These are phyloP conservation scores for Ophiognomonia clavigignenti-juglandacearum DNA, from an alignment of 2,329 filamentous ascomycete species.

Conservation along the genomic window DNA sequence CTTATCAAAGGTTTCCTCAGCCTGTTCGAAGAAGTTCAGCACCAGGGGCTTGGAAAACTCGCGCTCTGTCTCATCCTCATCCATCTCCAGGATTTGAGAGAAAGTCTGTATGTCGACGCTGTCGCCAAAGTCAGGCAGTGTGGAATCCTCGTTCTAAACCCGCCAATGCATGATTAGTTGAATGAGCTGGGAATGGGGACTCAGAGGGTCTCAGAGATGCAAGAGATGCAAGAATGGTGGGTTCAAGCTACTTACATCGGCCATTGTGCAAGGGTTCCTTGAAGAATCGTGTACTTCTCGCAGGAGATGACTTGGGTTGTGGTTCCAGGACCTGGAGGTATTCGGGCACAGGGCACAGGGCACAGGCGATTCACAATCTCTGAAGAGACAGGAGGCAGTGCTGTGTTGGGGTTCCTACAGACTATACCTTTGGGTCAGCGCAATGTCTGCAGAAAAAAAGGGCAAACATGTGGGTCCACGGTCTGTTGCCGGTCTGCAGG, in stretches of 20 bases:
- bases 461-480: slow-evolving; percentile 11
- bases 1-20: slow-evolving; percentile 74
- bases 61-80: slow-evolving; percentile 78
- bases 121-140: slow-evolving; percentile 63
- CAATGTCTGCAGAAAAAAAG: slow-evolving; percentile 16
- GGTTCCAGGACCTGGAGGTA: background rate
- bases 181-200: too few species aligned
- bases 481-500: slow-evolving; percentile 4
- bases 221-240: background rate
- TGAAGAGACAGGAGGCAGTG: slow-evolving; percentile 3
- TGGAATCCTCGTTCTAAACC: slow-evolving; percentile 22
- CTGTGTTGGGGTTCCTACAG: too few species aligned
- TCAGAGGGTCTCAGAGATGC: background rate
- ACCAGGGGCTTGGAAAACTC: slow-evolving; percentile 90
- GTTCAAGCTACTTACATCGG: slow-evolving; percentile 11
- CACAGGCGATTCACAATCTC: slow-evolving; percentile 6
- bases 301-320: too few species aligned
- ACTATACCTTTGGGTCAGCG: too few species aligned
- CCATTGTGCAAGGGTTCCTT: slow-evolving; percentile 13
- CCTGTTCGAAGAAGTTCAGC: slow-evolving; percentile 88
- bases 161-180: background rate
- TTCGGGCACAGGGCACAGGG: slow-evolving; percentile 1
- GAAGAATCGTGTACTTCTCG: slow-evolving; percentile 6
- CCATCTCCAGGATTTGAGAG: slow-evolving; percentile 96
- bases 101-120: slow-evolving; percentile 78